phyloP scores from a whole-genome alignment of 169 alveolate species.

The Plasmodium relictum region DNA sequence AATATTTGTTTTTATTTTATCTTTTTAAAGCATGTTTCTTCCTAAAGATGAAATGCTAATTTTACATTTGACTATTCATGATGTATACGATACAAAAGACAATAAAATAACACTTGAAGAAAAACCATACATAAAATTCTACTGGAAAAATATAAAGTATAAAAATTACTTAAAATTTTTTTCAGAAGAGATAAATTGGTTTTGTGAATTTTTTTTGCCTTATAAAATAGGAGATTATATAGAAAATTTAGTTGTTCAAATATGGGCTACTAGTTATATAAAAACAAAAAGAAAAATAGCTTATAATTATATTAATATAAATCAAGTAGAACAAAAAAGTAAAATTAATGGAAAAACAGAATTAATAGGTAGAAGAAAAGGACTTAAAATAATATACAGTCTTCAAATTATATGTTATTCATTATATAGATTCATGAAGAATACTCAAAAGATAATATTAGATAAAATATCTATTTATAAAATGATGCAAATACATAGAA shows the following conservation, averaged over 20 bases:
- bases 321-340: constrained; percentile 36
- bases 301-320: constrained; percentile 59
- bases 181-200: constrained; percentile 40
- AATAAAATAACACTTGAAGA: constrained; percentile 19
- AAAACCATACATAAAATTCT: constrained; percentile 55
- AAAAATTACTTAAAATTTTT: constrained; percentile 44
- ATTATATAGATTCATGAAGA: constrained; percentile 50
- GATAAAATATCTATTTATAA: constrained; percentile 59
- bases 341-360: constrained; percentile 62
- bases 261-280: constrained; percentile 57
- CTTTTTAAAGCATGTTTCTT: not conserved
- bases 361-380: constrained; percentile 54
- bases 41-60: constrained; percentile 19
- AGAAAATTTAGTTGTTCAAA: constrained; percentile 40
- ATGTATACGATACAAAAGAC: constrained; percentile 23
- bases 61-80: constrained; percentile 42
- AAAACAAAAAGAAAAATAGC: constrained; percentile 40
- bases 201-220: constrained; percentile 59
- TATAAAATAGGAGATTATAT: constrained; percentile 46
- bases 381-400: constrained; percentile 56
- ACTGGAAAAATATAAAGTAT: constrained; percentile 47
- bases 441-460: constrained; percentile 16
- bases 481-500: constrained; percentile 57
- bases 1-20: not conserved
- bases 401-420: constrained; percentile 33